A percentile compares a stretch with the other conserved stretches of the same genome.
These are phyloP conservation scores for Talaromyces stipitatus DNA, from an alignment of 495 filamentous ascomycete species.

Conservation along the genomic window DNA sequence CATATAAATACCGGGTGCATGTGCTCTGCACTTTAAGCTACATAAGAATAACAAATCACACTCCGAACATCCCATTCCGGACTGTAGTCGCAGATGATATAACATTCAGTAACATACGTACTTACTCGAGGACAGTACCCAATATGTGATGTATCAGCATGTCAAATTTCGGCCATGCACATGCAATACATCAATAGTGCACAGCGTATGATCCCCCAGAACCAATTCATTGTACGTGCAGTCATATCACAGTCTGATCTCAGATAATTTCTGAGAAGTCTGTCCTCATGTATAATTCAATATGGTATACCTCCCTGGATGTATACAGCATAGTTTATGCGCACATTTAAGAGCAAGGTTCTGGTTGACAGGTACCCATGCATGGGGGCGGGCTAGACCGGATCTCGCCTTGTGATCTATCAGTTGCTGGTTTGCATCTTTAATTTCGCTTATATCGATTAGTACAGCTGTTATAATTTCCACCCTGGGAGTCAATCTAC, in stretches of 20 bases:
- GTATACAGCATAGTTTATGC: neutral
- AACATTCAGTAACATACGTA: neutral
- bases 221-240: neutral
- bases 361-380: neutral
- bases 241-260: neutral
- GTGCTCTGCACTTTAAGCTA: neutral
- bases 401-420: neutral
- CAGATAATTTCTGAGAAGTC: neutral
- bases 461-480: neutral
- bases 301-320: neutral
- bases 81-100: neutral
- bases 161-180: neutral
- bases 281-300: neutral
- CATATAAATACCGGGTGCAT: neutral
- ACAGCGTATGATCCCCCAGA: neutral
- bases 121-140: too few species aligned
- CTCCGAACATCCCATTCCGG: neutral
- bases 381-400: neutral
- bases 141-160: neutral
- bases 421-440: neutral
- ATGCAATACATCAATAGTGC: neutral
- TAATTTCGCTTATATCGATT: neutral
- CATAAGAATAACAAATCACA: neutral
- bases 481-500: neutral
- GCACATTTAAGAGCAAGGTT: neutral